These are phyloP conservation scores for Aspergillus ellipticus DNA, from an alignment of 495 filamentous ascomycete species.

Conservation along the genomic window DNA sequence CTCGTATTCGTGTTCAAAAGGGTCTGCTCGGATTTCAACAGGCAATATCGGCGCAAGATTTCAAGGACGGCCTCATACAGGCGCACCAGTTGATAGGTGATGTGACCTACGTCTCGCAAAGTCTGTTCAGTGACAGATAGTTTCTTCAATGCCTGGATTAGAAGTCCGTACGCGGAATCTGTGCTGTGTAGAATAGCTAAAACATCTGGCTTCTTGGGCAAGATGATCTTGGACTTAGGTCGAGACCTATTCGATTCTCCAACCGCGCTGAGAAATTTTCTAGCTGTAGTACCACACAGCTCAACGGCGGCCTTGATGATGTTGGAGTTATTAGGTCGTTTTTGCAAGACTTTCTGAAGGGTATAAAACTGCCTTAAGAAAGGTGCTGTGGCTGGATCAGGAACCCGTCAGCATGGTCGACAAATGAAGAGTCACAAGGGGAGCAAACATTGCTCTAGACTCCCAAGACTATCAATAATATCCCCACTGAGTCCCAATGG, in stretches of 20 bases:
- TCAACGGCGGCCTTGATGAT: constrained; percentile 22
- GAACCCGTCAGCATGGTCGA: neutral
- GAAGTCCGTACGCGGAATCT: constrained; percentile 22
- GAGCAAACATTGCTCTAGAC: constrained; percentile 12
- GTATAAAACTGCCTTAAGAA: constrained; percentile 33
- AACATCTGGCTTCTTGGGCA: constrained; percentile 14
- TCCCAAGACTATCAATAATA: neutral
- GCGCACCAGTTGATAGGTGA: constrained; percentile 38
- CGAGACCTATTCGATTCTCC: neutral
- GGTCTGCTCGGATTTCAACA: constrained; percentile 12
- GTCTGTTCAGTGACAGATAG: constrained; percentile 19
- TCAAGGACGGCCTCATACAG: constrained; percentile 39
- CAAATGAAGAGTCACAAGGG: neutral
- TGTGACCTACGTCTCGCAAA: constrained; percentile 15
- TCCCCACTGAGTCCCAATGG: neutral
- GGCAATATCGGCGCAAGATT: constrained; percentile 28
- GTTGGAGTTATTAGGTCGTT: constrained; percentile 14
- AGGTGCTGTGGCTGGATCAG: constrained; percentile 11
- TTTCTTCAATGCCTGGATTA: constrained; percentile 32
- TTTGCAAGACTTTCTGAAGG: constrained; percentile 33
- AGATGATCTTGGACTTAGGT: constrained; percentile 1
- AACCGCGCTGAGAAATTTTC: constrained; percentile 18
- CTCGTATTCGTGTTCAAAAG: neutral
- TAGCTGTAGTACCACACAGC: constrained; percentile 26
- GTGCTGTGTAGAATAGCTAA: constrained; percentile 16